Conservation (phyloP, 2,329 filamentous ascomycete species). For the Penicillium expansum region DNA sequence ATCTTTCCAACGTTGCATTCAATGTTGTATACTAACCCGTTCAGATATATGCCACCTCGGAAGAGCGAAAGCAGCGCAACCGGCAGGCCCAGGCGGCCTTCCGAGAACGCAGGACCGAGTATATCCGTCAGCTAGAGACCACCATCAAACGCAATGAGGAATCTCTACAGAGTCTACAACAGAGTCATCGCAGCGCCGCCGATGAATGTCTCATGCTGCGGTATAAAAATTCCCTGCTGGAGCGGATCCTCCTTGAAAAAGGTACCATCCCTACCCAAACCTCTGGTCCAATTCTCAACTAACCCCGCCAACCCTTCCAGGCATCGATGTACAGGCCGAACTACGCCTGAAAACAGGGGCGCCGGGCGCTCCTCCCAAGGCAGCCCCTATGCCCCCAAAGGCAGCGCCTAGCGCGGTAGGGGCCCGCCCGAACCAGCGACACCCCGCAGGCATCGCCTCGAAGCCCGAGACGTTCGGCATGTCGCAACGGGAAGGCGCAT, state of each 20-base stretch:
- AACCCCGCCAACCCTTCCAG: conserved; percentile 46
- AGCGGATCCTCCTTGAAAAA: conserved; percentile 94
- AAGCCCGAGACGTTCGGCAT: conserved; percentile 53
- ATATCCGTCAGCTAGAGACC: conserved; percentile 98
- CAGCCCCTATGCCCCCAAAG: conserved; percentile 65
- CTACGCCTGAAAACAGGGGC: conserved; percentile 88
- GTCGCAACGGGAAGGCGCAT: conserved; percentile 51
- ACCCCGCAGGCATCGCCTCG: conserved; percentile 70
- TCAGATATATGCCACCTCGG: conserved; percentile 96
- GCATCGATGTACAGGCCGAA: conserved; percentile 96
- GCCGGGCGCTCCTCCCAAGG: conserved; percentile 65
- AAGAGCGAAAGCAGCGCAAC: conserved; percentile 97
- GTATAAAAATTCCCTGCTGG: conserved; percentile 95
- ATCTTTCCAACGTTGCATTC: conserved; percentile 1
- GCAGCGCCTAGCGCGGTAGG: conserved; percentile 75
- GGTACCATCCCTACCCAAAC: conserved; percentile 51
- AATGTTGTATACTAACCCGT: conserved; percentile 17
- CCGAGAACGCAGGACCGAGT: conserved; percentile 92
- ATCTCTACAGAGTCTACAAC: conserved; percentile 85
- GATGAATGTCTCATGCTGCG: conserved; percentile 98
- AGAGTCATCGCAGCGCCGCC: conserved; percentile 88
- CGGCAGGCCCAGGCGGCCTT: conserved; percentile 96
- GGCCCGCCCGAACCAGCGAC: conserved; percentile 70
- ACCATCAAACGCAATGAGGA: conserved; percentile 97
- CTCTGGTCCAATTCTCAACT: not conserved